A percentile compares a stretch with the other conserved stretches of the same genome.
Conservation (phyloP, 164 flowering plant genomes). For the Piper longum region DNA sequence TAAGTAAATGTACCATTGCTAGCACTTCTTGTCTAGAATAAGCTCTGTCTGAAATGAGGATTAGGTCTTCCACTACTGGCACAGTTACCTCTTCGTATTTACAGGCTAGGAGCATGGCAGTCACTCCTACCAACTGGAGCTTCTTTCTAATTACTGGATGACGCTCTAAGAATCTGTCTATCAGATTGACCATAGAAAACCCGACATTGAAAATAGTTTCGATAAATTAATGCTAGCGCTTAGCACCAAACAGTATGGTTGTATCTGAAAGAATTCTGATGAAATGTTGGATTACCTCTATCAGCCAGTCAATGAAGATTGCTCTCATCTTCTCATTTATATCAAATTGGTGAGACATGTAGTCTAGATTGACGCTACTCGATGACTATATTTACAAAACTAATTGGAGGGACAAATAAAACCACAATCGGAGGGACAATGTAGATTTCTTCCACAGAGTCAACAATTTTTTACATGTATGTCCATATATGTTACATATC, state of each 20-base stretch:
- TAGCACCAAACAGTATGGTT: neutral
- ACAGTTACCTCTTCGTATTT: conserved; percentile 84
- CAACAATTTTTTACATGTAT: too few species aligned
- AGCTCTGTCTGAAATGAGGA: conserved; percentile 72
- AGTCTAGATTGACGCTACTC: conserved; percentile 44
- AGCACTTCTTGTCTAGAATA: conserved; percentile 65
- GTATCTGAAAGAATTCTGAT: neutral
- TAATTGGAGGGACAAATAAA: too few species aligned
- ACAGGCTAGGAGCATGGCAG: conserved; percentile 88
- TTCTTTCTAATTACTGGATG: conserved; percentile 55
- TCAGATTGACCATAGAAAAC: conserved; percentile 69
- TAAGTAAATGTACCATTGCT: conserved; percentile 42
- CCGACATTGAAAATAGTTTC: conserved; percentile 15
- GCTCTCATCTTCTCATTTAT: conserved; percentile 9
- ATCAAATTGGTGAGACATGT: conserved; percentile 60
- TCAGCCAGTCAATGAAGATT: conserved; percentile 20
- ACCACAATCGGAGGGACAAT: too few species aligned
- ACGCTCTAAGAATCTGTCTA: conserved; percentile 63
- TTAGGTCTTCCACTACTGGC: conserved; percentile 73
- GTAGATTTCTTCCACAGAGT: conserved; percentile 67
- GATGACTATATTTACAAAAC: conserved; percentile 25
- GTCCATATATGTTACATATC: too few species aligned
- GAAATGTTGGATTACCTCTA: conserved; percentile 39
- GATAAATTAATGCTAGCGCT: neutral
- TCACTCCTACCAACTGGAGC: conserved; percentile 84